Evolutionary conservation across 73 alveolate species (phyloP), one percentile per base, ranked within the genome.

Genomic region (Paraurostyla sp.): DNA sequence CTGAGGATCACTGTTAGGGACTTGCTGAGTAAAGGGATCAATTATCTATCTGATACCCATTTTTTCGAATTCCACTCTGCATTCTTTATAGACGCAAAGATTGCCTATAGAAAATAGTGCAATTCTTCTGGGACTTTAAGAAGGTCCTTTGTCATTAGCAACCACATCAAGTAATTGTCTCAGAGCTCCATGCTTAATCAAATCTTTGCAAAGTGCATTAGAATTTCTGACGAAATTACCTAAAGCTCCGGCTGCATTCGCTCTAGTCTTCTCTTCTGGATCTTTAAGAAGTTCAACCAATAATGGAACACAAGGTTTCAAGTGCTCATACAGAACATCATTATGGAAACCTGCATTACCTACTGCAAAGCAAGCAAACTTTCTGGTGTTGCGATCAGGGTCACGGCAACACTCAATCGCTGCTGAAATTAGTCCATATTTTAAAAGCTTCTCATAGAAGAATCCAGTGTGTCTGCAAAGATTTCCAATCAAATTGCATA

Each of bases 261-360:
- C 99, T 96, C 99, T 97, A 0, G 99, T 98, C 91, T 98, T 98
- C 90, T 98, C 99, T 83, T 98, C 99, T 23, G 93, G 93, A 85
- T 98, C 99, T 87, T 93, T 93, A 32, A 98, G 91, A 56, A 98
- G 89, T 38, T 98, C 99, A 0, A 98, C 99, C 62, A 98, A 92
- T 38, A 97, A 69, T 13, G 99, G 99, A 46, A 98, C 98, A 43
- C 97, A 97, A 38, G 99, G 99, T 92, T 98, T 97, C 76, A 98
- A 85, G 43, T 97, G 96, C 73, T 97, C 99, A 93, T 98, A 98
- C 46, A 98, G 90, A 22, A 93, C 93, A 88, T 93, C 99, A 94
- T 96, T 97, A 60, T 97, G 98, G 91, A 98, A 98, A 38, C 99
- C 99, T 9, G 99, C 99, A 95, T 98, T 98, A 32, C 99, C 99